Evolutionary conservation across 805 yeast genomes (phyloP).

Genomic region (Myxozyma melibiosi): DNA sequence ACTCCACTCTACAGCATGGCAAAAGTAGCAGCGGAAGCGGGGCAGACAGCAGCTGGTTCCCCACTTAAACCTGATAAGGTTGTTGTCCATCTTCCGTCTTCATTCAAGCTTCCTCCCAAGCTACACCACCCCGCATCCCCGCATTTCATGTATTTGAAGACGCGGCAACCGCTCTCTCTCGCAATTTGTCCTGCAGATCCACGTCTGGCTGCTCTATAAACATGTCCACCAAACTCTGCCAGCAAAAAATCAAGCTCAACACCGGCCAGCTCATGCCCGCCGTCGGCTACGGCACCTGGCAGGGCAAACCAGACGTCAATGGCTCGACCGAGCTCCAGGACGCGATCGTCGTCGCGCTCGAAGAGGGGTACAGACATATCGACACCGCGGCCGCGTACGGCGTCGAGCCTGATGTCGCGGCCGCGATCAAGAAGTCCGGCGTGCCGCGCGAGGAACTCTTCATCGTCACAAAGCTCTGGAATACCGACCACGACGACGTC

Average conservation of each 20-base stretch:
- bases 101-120: too few species aligned
- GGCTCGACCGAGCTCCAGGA: constrained; percentile 50
- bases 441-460: constrained; percentile 52
- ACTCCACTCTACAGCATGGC: too few species aligned
- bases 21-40: too few species aligned
- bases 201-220: too few species aligned
- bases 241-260: constrained; percentile 43
- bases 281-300: constrained; percentile 78
- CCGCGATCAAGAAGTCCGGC: constrained; percentile 44
- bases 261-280: constrained; percentile 65
- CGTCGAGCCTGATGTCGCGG: constrained; percentile 67
- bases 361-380: constrained; percentile 68
- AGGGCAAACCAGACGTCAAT: constrained; percentile 49
- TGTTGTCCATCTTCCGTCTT: too few species aligned
- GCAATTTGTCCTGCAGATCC: too few species aligned
- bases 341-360: constrained; percentile 46
- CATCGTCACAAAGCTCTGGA: constrained; percentile 48
- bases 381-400: constrained; percentile 70
- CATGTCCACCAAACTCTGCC: constrained; percentile 7
- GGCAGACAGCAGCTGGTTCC: too few species aligned
- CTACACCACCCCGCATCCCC: too few species aligned
- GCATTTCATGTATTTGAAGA: too few species aligned
- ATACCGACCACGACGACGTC: constrained; percentile 46
- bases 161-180: too few species aligned
- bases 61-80: too few species aligned